Base-by-base conservation (phyloP, 2,329 filamentous ascomycete species). In the Exophiala lecanii-corni region DNA sequence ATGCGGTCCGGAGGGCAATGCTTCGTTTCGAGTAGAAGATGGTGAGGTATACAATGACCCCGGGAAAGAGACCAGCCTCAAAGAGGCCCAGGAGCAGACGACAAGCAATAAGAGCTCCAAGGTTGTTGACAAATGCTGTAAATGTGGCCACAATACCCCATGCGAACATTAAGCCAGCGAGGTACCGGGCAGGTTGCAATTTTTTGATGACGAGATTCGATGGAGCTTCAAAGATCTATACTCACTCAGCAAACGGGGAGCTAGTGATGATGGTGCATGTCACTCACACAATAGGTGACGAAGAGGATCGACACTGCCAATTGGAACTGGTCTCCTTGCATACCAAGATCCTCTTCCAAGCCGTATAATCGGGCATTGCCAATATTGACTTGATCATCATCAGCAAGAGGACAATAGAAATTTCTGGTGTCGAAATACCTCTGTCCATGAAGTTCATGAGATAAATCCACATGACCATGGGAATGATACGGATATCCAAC, bases 41-140 rank as follows among this genome's bases (percentile, higher is more conserved):
- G 12, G 23, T 49, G 9, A 10, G 15, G 16, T 36, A 26, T 15
- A 21, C 15, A 1, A 82, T 72, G 65, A 85, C 84, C 33, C 81
- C 81, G 0, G 81, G 81, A 2, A 84, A 62, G 21, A 85, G 61
- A 0, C 81, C 81, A 28, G 79, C 81, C 60, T 85, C 82, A 0
- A 76, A 75, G 3, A 80, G 53, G 6, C 81, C 81, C 4, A 85
- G 66, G 21, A 85, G 57, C 5, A 77, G 77, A 13, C 81, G 71
- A 10, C 82, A 76, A 5, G 72, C 74, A 2, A 79, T 69, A 41
- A 85, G 82, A n/a, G 75, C 72, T 5, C 69, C 69, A 50, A 61
- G 68, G 12, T 18, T 39, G 19, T 46, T 39, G 7, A 31, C 39
- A 21, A 50, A 50, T n/a, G 42, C 47, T 21, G 39, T 28, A 23